Conservation (phyloP, 1,284 basidiomycete genomes). For the Mycosarcoma mackinlayi region DNA sequence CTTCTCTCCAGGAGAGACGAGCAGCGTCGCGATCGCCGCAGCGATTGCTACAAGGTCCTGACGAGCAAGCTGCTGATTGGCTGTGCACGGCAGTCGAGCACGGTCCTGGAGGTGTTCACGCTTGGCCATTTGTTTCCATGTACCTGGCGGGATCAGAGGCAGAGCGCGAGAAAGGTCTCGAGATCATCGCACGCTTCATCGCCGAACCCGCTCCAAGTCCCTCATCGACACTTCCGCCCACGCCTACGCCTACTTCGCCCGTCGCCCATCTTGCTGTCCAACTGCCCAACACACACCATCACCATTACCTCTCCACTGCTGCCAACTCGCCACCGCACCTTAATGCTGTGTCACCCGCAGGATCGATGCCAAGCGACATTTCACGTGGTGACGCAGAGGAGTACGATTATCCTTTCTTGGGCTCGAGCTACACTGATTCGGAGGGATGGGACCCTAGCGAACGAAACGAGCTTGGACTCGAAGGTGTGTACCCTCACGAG, state of each 20-base stretch:
- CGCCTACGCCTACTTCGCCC: constrained; percentile 19
- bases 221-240: constrained; percentile 20
- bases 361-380: constrained; percentile 57
- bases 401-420: constrained; percentile 26
- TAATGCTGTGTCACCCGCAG: constrained; percentile 46
- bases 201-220: constrained; percentile 25
- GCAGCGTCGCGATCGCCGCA: constrained; percentile 38
- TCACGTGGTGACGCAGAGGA: constrained; percentile 35
- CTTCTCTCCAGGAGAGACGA: constrained; percentile 36
- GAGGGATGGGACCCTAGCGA: constrained; percentile 28
- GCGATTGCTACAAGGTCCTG: neutral
- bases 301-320: constrained; percentile 1
- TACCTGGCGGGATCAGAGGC: constrained; percentile 57
- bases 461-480: constrained; percentile 42
- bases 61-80: constrained; percentile 30
- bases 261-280: constrained; percentile 19
- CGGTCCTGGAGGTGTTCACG: constrained; percentile 63
- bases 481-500: constrained; percentile 49
- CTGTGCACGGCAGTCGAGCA: constrained; percentile 58
- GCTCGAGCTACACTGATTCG: constrained; percentile 25
- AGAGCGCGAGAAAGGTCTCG: constrained; percentile 63
- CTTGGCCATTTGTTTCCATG: constrained; percentile 67
- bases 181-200: constrained; percentile 60
- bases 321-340: constrained; percentile 44
- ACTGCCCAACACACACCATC: constrained; percentile 8